Evolutionary conservation across 2,329 filamentous ascomycete species (phyloP).

Genomic region (Colletotrichum higginsianum): DNA sequence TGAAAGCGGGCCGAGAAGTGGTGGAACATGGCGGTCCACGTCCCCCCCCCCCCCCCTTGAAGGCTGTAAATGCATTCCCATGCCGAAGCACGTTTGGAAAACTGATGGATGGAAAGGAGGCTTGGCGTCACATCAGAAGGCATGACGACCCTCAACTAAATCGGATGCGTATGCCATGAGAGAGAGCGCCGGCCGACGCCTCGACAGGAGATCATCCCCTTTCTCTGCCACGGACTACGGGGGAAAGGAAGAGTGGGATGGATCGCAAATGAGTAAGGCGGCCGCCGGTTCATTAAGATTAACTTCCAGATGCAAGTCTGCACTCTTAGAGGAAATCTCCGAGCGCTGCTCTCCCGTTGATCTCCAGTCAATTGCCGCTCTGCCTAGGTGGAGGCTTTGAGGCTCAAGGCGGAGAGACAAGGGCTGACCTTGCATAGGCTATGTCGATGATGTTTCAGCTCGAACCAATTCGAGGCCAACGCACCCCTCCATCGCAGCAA

Average conservation of each 20-base stretch:
- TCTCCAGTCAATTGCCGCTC: constrained; percentile 23
- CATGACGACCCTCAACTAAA: constrained; percentile 5
- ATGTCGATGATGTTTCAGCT: constrained; percentile 37
- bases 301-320: constrained; percentile 6
- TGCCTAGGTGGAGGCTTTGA: constrained; percentile 22
- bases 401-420: constrained; percentile 37
- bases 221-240: background rate
- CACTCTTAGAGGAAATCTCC: constrained; percentile 23
- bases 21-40: constrained; percentile 20
- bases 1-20: constrained; percentile 37
- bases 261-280: background rate
- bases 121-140: constrained; percentile 28
- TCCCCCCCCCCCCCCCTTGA: too few relatives aligned
- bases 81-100: constrained; percentile 29
- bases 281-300: constrained; percentile 5
- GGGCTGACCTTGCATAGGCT: constrained; percentile 38
- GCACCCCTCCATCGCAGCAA: constrained; percentile 40
- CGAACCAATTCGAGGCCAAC: constrained; percentile 35
- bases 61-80: background rate
- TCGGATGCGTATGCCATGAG: background rate
- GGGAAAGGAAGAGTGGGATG: constrained; percentile 14
- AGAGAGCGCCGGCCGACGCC: constrained; percentile 12
- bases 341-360: constrained; percentile 28
- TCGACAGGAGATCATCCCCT: background rate
- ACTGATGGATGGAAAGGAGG: background rate